Evolutionary conservation across 1,284 basidiomycete genomes (phyloP).

Genomic region (Neonothopanus nambi): DNA sequence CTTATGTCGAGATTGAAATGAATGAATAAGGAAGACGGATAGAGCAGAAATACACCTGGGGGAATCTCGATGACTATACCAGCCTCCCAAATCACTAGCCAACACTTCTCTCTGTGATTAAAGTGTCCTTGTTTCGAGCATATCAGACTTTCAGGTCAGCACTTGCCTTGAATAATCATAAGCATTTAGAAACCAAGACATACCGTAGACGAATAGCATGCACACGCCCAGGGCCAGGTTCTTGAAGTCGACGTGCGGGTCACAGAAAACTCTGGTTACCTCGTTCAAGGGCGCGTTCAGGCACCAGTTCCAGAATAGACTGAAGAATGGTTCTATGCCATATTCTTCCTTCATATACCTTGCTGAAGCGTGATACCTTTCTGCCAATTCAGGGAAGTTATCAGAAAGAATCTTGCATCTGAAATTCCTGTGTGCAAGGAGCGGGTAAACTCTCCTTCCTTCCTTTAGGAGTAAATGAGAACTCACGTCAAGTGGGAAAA

Average conservation of each 20-base stretch:
- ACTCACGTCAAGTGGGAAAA: too few relatives aligned
- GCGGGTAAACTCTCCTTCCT: too few relatives aligned
- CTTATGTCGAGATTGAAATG: constrained; percentile 25
- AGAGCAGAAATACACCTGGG: constrained; percentile 18
- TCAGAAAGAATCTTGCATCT: neutral
- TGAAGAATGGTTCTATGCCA: constrained; percentile 25
- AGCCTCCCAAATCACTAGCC: constrained; percentile 26
- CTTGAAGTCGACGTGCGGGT: too few relatives aligned
- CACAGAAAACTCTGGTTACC: too few relatives aligned
- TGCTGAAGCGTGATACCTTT: neutral
- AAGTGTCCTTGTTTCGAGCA: constrained; percentile 13
- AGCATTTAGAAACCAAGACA: constrained; percentile 20
- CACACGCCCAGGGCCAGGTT: too few relatives aligned
- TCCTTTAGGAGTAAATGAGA: too few relatives aligned
- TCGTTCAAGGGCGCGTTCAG: too few relatives aligned
- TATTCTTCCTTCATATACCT: constrained; percentile 2
- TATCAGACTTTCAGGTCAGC: too few relatives aligned
- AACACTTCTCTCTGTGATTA: constrained; percentile 18
- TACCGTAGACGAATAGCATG: too few relatives aligned
- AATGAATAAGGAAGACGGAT: constrained; percentile 24
- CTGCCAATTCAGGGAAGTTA: constrained; percentile 10
- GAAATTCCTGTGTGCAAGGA: too few relatives aligned
- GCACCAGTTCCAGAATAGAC: constrained; percentile 30
- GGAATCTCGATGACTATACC: constrained; percentile 22
- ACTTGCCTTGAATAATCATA: too few relatives aligned